Conservation (phyloP, 169 alveolate genomes). For the Plasmodium falciparum region DNA sequence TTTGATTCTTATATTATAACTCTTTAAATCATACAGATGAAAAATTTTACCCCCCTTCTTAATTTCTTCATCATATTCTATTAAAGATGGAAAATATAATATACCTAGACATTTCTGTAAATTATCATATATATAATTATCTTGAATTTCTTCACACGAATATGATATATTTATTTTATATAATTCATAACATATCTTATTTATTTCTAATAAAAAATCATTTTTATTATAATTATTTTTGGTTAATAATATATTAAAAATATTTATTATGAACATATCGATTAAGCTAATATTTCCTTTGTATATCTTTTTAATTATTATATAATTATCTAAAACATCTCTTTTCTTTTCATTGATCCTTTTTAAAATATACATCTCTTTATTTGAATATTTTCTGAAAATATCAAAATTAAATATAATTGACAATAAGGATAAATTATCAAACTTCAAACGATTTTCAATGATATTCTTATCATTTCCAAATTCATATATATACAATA, state of each 20-base stretch:
- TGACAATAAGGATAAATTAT: not conserved
- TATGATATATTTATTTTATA: not conserved
- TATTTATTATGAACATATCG: constrained; percentile 41
- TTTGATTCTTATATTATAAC: constrained; percentile 15
- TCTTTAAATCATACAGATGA: constrained; percentile 16
- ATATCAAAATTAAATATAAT: constrained; percentile 22
- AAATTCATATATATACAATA: constrained; percentile 8
- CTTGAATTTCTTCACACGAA: not conserved
- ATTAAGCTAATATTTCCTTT: constrained; percentile 48
- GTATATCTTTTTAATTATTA: constrained; percentile 13
- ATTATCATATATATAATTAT: constrained; percentile 31
- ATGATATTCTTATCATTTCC: constrained; percentile 7
- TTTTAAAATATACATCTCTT: constrained; percentile 21
- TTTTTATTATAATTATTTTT: constrained; percentile 11
- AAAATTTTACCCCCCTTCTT: constrained; percentile 3
- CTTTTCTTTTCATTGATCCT: not conserved
- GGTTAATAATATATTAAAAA: constrained; percentile 42
- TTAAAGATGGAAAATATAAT: constrained; percentile 21
- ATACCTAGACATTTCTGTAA: constrained; percentile 47
- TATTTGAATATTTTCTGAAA: constrained; percentile 10
- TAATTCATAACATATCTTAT: not conserved
- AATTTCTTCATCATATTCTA: constrained; percentile 10
- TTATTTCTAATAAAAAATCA: constrained; percentile 2
- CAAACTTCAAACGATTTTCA: constrained; percentile 3
- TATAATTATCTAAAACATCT: not conserved